phyloP scores from a whole-genome alignment of 2,329 filamentous ascomycete species.

The Lecanosticta acicola region DNA sequence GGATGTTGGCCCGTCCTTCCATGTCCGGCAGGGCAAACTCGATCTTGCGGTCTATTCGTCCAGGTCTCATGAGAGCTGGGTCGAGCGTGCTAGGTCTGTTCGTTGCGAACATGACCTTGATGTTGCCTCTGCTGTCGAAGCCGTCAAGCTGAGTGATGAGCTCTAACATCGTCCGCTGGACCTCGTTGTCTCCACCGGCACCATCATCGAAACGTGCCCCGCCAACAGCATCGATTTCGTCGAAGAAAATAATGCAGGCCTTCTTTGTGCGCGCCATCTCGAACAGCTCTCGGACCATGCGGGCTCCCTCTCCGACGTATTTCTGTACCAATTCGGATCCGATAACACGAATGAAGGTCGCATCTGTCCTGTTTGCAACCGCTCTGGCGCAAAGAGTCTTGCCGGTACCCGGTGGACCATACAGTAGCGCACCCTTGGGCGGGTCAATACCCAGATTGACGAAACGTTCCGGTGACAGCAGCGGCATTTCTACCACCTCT shows the following conservation, averaged over 20 bases:
- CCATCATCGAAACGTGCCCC: slow-evolving; percentile 95
- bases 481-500: slow-evolving; percentile 97
- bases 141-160: slow-evolving; percentile 95
- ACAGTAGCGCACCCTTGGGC: slow-evolving; percentile 92
- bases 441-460: slow-evolving; percentile 98
- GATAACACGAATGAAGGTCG: slow-evolving; percentile 97
- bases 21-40: slow-evolving; percentile 97
- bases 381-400: slow-evolving; percentile 97
- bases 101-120: slow-evolving; percentile 99
- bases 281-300: slow-evolving; percentile 97
- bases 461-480: slow-evolving; percentile 93
- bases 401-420: slow-evolving; percentile 95
- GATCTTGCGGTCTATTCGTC: slow-evolving; percentile 97
- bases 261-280: slow-evolving; percentile 99
- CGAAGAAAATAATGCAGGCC: slow-evolving; percentile 99
- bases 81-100: slow-evolving; percentile 94
- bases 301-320: slow-evolving; percentile 94
- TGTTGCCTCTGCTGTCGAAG: slow-evolving; percentile 93
- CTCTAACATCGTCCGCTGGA: slow-evolving; percentile 96
- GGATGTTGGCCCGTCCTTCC: slow-evolving; percentile 93
- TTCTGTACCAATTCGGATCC: slow-evolving; percentile 97
- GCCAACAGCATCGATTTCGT: slow-evolving; percentile 95
- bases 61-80: slow-evolving; percentile 93
- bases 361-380: slow-evolving; percentile 95
- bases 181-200: slow-evolving; percentile 93